Evolutionary conservation across 495 filamentous ascomycete species (phyloP).

Genomic region (Durotheca rogersii): DNA sequence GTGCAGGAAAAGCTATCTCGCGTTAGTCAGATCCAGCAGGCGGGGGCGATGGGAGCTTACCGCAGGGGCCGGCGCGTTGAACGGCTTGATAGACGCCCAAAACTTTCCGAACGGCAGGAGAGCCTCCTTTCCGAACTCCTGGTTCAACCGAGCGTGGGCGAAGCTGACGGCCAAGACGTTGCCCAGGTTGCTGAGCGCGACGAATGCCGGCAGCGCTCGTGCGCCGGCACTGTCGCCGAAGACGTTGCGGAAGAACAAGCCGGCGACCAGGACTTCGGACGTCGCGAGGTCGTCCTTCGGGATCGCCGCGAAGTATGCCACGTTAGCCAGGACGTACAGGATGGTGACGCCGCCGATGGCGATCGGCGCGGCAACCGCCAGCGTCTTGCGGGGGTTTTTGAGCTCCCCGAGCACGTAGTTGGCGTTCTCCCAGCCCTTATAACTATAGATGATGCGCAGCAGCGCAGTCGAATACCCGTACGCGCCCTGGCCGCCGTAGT

Average conservation of each 20-base stretch:
- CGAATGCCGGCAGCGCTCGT: slow-evolving; percentile 65
- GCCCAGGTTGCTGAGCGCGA: slow-evolving; percentile 69
- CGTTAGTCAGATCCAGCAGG: background rate
- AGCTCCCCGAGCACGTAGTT: slow-evolving; percentile 63
- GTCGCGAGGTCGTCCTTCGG: slow-evolving; percentile 61
- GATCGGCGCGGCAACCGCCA: slow-evolving; percentile 63
- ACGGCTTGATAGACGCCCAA: slow-evolving; percentile 66
- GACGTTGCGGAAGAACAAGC: slow-evolving; percentile 65
- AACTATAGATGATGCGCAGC: slow-evolving; percentile 68
- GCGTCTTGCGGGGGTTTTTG: slow-evolving; percentile 60
- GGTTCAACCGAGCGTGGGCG: slow-evolving; percentile 64
- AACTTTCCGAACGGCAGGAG: slow-evolving; percentile 61
- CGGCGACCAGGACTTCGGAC: slow-evolving; percentile 62
- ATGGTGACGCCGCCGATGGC: slow-evolving; percentile 62
- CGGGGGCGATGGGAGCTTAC: slow-evolving; percentile 29
- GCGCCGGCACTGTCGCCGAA: slow-evolving; percentile 59
- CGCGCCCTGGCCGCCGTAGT: slow-evolving; percentile 54
- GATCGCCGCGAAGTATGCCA: slow-evolving; percentile 72
- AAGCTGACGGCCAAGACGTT: slow-evolving; percentile 72
- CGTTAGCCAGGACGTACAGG: slow-evolving; percentile 68
- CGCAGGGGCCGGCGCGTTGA: slow-evolving; percentile 52
- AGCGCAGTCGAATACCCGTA: slow-evolving; percentile 64
- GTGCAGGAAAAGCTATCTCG: slow-evolving; percentile 44
- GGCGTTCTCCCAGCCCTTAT: slow-evolving; percentile 65
- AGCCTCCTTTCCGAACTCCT: slow-evolving; percentile 67